Evolutionary conservation across 139 green algal species (phyloP).

Genomic region (Parachlorella kessleri): DNA sequence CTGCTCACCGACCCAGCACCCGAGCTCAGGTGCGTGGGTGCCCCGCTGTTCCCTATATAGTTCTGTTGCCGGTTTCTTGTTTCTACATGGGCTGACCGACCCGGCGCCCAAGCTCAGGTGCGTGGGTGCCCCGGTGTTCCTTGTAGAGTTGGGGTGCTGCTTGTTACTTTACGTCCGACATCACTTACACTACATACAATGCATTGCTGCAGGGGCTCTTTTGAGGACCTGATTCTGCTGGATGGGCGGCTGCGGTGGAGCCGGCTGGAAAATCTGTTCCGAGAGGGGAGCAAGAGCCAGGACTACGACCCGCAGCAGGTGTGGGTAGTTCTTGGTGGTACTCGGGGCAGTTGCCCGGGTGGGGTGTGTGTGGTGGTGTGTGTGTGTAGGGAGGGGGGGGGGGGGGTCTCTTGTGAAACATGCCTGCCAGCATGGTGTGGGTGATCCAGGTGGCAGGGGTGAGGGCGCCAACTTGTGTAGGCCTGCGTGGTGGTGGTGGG

Average conservation of each 20-base stretch:
- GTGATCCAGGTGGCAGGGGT: no score
- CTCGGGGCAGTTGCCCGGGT: background rate
- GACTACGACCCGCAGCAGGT: background rate
- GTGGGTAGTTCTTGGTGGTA: no score
- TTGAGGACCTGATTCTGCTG: slow-evolving; percentile 83
- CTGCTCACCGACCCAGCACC: slow-evolving; percentile 93
- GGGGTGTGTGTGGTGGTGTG: no score
- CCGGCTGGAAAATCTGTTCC: slow-evolving; percentile 86
- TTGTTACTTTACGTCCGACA: no score
- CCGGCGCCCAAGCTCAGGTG: slow-evolving; percentile 79
- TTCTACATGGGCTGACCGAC: slow-evolving; percentile 72
- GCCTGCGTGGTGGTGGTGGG: no score
- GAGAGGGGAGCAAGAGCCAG: slow-evolving; percentile 76
- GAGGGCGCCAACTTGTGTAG: background rate
- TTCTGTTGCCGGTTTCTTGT: no score
- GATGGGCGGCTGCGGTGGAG: slow-evolving; percentile 65
- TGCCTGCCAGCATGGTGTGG: background rate
- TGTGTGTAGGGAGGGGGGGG: background rate
- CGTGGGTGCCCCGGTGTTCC: no score
- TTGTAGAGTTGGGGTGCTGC: no score
- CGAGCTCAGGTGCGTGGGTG: slow-evolving; percentile 59
- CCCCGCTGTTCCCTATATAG: no score
- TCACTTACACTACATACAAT: no score
- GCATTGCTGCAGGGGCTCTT: slow-evolving; percentile 14
- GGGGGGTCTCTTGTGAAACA: background rate